Conservation (phyloP, 2,329 filamentous ascomycete genomes). For the Cladophialophora chaetospira region DNA sequence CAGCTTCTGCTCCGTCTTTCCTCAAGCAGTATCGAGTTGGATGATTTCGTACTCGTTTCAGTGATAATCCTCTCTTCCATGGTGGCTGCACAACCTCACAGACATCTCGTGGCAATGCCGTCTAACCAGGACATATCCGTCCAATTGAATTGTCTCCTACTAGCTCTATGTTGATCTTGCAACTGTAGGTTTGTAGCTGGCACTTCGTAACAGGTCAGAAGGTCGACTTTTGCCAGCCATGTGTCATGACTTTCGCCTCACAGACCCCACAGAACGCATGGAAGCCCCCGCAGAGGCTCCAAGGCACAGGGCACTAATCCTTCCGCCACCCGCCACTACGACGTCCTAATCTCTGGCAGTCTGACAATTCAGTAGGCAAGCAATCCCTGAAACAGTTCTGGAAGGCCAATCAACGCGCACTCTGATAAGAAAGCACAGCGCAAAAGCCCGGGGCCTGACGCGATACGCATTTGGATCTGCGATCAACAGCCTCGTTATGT, state of each 20-base stretch:
- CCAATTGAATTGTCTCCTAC: background rate
- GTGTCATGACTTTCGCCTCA: constrained; percentile 1
- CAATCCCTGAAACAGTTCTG: background rate
- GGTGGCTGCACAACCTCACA: no score
- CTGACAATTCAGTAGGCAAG: background rate
- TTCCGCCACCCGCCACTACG: constrained; percentile 4
- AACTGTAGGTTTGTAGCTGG: background rate
- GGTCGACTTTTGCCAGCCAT: background rate
- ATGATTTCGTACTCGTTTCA: no score
- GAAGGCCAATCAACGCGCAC: background rate
- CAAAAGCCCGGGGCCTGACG: background rate
- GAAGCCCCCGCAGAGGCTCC: constrained; percentile 8
- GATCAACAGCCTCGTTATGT: background rate
- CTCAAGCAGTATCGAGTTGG: no score
- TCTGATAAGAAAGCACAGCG: constrained; percentile 2
- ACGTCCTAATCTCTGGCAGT: constrained; percentile 17
- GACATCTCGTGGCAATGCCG: no score
- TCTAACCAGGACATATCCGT: no score
- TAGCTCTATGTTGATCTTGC: background rate
- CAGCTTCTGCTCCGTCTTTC: no score
- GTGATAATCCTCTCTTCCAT: no score
- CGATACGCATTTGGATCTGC: background rate
- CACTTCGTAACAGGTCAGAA: background rate
- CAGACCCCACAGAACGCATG: constrained; percentile 3
- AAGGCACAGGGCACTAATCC: constrained; percentile 1